These are phyloP conservation scores for Millerozyma acaciae DNA, from an alignment of 805 yeast genomes.

Conservation along the genomic window DNA sequence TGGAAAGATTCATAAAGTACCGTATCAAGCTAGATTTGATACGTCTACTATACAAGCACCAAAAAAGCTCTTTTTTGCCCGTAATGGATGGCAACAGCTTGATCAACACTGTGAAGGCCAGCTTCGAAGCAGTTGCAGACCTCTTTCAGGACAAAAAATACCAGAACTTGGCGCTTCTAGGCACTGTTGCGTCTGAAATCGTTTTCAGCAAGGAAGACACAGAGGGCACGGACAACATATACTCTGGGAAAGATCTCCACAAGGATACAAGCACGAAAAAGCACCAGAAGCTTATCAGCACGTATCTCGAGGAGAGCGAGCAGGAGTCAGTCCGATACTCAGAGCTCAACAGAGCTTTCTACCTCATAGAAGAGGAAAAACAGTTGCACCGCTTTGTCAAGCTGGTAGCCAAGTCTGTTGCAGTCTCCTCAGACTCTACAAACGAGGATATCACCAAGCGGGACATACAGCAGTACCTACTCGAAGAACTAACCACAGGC, in stretches of 20 bases:
- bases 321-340: conserved; percentile 8
- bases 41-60: conserved; percentile 9
- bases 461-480: conserved; percentile 5
- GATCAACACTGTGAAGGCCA: conserved; percentile 1
- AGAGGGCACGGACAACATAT: background rate
- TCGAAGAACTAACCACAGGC: conserved; percentile 10
- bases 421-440: conserved; percentile 2
- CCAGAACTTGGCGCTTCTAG: background rate
- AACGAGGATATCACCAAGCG: conserved; percentile 3
- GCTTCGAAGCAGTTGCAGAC: background rate
- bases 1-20: conserved; percentile 12
- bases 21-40: conserved; percentile 12
- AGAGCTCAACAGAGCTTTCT: conserved; percentile 6
- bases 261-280: background rate
- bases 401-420: conserved; percentile 3
- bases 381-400: conserved; percentile 5
- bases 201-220: background rate
- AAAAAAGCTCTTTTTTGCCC: background rate
- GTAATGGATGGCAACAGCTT: conserved; percentile 1
- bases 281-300: conserved; percentile 1
- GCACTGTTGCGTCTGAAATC: conserved; percentile 1
- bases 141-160: background rate
- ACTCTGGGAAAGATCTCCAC: background rate
- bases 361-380: conserved; percentile 6
- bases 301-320: background rate